phyloP scores from a whole-genome alignment of 83 land plant species.

The Picea abies region DNA sequence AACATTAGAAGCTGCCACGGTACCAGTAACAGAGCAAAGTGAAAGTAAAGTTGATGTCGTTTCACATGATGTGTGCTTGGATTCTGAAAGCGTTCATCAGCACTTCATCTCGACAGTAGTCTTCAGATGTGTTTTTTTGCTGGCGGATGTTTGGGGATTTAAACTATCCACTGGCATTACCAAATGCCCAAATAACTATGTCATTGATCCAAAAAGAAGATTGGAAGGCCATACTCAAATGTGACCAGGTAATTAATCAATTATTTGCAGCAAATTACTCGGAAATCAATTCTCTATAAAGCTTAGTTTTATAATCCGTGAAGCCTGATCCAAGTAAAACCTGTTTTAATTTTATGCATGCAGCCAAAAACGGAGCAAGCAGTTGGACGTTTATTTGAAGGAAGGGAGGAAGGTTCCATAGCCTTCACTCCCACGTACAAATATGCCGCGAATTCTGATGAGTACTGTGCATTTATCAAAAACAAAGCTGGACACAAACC shows the following conservation, averaged over 20 bases:
- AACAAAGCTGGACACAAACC: constrained; percentile 45
- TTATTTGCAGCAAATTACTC: too few relatives aligned
- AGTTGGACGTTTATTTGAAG: constrained; percentile 71
- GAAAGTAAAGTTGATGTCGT: too few relatives aligned
- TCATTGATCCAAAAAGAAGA: not conserved
- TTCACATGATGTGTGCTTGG: too few relatives aligned
- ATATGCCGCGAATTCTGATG: constrained; percentile 62
- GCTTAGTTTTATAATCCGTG: not conserved
- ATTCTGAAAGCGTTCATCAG: too few relatives aligned
- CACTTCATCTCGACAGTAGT: too few relatives aligned
- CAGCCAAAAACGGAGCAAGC: constrained; percentile 60
- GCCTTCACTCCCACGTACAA: constrained; percentile 89
- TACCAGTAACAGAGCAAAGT: too few relatives aligned
- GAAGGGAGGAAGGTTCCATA: constrained; percentile 81
- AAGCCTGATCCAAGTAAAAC: not conserved
- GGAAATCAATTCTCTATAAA: too few relatives aligned
- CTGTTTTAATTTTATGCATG: not conserved
- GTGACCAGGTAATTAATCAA: constrained; percentile 13
- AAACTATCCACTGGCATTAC: constrained; percentile 37
- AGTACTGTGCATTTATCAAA: constrained; percentile 37
- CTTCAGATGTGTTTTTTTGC: too few relatives aligned
- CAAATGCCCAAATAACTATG: not conserved
- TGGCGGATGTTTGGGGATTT: constrained; percentile 41
- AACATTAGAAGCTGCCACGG: too few relatives aligned
- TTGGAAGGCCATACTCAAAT: constrained; percentile 5